Conservation (phyloP, 495 filamentous ascomycete genomes). For the Apiosordaria backusii region DNA sequence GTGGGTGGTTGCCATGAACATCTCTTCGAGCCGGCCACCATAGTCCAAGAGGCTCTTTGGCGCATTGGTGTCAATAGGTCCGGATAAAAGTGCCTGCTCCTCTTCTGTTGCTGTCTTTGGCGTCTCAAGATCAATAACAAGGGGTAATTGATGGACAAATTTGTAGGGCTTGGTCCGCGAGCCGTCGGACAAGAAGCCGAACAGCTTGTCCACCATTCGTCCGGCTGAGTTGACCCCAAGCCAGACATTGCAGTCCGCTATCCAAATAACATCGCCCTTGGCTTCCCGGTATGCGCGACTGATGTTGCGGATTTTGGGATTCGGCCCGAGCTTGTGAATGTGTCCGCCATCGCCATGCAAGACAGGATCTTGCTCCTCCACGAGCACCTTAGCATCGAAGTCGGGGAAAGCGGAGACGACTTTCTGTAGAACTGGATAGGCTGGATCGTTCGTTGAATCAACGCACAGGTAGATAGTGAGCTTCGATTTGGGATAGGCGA, state of each 20-base stretch:
- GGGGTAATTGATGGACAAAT: slow-evolving; percentile 90
- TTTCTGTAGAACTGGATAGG: slow-evolving; percentile 66
- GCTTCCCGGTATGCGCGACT: slow-evolving; percentile 94
- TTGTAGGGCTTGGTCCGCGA: slow-evolving; percentile 64
- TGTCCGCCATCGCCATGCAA: slow-evolving; percentile 53
- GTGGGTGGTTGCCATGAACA: slow-evolving; percentile 90
- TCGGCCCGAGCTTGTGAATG: slow-evolving; percentile 72
- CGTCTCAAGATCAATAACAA: slow-evolving; percentile 70
- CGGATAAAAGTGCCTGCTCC: slow-evolving; percentile 18
- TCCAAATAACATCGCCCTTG: slow-evolving; percentile 88
- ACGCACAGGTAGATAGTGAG: slow-evolving; percentile 84
- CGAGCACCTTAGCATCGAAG: slow-evolving; percentile 68
- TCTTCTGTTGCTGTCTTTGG: slow-evolving; percentile 28
- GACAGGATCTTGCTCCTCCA: slow-evolving; percentile 86
- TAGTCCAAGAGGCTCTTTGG: slow-evolving; percentile 29
- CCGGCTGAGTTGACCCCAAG: slow-evolving; percentile 71
- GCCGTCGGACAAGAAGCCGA: slow-evolving; percentile 54
- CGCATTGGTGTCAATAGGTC: not conserved
- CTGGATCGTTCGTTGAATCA: slow-evolving; percentile 70
- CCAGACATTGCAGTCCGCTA: slow-evolving; percentile 97
- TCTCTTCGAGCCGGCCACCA: slow-evolving; percentile 87
- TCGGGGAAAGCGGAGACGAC: slow-evolving; percentile 67
- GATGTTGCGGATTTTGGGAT: slow-evolving; percentile 97
- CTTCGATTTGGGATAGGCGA: slow-evolving; percentile 72
- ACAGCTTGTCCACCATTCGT: slow-evolving; percentile 83